phyloP scores from a whole-genome alignment of 352 stramenopile species.

The Globisporangium apiculatum region DNA sequence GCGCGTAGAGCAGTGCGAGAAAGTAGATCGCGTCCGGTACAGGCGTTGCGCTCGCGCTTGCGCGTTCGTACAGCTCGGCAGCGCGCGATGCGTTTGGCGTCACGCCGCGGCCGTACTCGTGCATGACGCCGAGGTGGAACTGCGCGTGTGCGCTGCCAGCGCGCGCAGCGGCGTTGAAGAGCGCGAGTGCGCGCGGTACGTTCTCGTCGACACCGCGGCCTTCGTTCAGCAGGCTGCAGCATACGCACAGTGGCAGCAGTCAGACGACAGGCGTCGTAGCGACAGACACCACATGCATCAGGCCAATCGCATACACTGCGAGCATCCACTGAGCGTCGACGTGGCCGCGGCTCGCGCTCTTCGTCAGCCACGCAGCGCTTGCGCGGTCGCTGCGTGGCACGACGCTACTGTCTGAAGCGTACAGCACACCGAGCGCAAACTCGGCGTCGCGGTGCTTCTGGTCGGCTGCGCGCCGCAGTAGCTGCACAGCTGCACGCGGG shows the following conservation, averaged over 20 bases:
- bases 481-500: slow-evolving; percentile 17
- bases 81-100: slow-evolving; percentile 26
- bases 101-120: slow-evolving; percentile 42
- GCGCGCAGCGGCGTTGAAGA: slow-evolving; percentile 24
- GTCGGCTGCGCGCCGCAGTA: slow-evolving; percentile 21
- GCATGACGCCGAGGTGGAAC: slow-evolving; percentile 41
- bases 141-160: slow-evolving; percentile 18
- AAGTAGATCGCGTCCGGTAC: slow-evolving; percentile 51
- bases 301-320: slow-evolving; percentile 19
- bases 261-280: neutral
- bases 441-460: slow-evolving; percentile 30
- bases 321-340: slow-evolving; percentile 47
- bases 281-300: neutral
- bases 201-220: slow-evolving; percentile 28
- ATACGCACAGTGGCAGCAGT: neutral
- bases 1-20: slow-evolving; percentile 34
- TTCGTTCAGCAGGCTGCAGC: slow-evolving; percentile 32
- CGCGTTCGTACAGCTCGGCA: slow-evolving; percentile 27
- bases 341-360: slow-evolving; percentile 30
- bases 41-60: slow-evolving; percentile 9
- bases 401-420: slow-evolving; percentile 10
- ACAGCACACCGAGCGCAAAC: slow-evolving; percentile 40
- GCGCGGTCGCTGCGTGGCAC: slow-evolving; percentile 23
- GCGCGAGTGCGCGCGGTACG: slow-evolving; percentile 18
- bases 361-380: slow-evolving; percentile 30